Percentiles rank a stretch among this genome's conserved stretches.
phyloP scores from a whole-genome alignment of 2,329 filamentous ascomycete genomes.

The Penicillium sp. region DNA sequence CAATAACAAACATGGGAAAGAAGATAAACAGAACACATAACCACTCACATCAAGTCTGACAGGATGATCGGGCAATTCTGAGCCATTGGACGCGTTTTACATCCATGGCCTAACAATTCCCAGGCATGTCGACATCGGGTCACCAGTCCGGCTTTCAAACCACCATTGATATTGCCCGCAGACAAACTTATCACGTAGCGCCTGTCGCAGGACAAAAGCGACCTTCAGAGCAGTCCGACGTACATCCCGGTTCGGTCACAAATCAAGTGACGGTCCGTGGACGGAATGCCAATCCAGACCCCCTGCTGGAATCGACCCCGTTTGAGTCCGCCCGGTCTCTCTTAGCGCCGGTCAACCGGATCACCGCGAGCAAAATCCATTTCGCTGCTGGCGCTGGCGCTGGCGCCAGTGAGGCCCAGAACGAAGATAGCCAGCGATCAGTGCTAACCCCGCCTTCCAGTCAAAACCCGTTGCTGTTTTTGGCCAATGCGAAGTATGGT shows the following conservation, averaged over 20 bases:
- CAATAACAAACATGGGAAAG: slow-evolving; percentile 1
- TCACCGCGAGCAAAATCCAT: slow-evolving; percentile 46
- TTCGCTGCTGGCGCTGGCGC: slow-evolving; percentile 26
- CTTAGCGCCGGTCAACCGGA: slow-evolving; percentile 26
- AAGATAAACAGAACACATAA: neutral
- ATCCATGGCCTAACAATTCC: neutral
- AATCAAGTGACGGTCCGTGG: slow-evolving; percentile 11
- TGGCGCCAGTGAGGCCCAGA: slow-evolving; percentile 10
- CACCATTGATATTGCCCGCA: slow-evolving; percentile 45
- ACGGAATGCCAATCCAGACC: slow-evolving; percentile 10
- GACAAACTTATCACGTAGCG: slow-evolving; percentile 42
- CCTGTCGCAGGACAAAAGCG: slow-evolving; percentile 56
- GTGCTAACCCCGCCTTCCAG: slow-evolving; percentile 53
- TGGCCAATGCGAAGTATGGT: slow-evolving; percentile 65
- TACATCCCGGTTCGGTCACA: neutral
- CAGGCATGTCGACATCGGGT: slow-evolving; percentile 30
- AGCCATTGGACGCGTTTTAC: neutral
- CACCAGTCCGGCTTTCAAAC: slow-evolving; percentile 56
- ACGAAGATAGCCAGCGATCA: slow-evolving; percentile 34
- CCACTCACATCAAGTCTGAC: neutral
- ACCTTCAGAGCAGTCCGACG: slow-evolving; percentile 17
- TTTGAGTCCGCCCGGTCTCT: slow-evolving; percentile 33
- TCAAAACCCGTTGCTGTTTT: slow-evolving; percentile 54
- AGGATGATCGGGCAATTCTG: neutral
- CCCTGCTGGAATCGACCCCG: slow-evolving; percentile 16